Percentiles rank a stretch among this genome's conserved stretches.
phyloP scores from a whole-genome alignment of 208 protist species.

The Acanthamoeba sp. region DNA sequence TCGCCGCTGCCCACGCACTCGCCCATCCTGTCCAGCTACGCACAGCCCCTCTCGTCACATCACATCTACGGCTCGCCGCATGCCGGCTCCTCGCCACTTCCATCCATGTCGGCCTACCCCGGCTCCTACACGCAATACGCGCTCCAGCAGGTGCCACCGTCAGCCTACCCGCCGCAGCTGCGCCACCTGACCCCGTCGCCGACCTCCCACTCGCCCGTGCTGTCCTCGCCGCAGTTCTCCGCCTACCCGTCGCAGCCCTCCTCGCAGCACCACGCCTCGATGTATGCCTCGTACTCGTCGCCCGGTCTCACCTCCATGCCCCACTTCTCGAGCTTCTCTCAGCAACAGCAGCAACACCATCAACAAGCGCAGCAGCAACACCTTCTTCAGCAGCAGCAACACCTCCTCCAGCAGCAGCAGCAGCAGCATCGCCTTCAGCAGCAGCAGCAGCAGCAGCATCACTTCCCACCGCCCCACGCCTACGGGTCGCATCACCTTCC shows the following conservation, averaged over 20 bases:
- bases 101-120: slow-evolving; percentile 11
- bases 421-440: neutral
- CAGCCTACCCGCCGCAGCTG: slow-evolving; percentile 43
- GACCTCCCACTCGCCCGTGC: neutral
- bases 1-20: slow-evolving; percentile 45
- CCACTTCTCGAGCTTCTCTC: neutral
- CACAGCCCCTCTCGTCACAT: neutral
- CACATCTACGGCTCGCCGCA: neutral
- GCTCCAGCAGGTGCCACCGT: slow-evolving; percentile 26
- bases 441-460: neutral
- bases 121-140: slow-evolving; percentile 56
- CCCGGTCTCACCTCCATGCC: neutral
- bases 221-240: slow-evolving; percentile 16
- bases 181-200: neutral
- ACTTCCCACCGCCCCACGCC: neutral
- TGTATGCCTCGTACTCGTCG: neutral
- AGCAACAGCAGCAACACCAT: neutral
- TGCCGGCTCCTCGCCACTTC: neutral
- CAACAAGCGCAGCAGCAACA: neutral
- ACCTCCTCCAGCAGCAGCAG: neutral
- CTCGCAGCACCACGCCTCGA: neutral
- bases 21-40: neutral
- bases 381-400: neutral
- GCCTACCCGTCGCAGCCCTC: neutral
- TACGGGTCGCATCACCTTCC: neutral